A percentile compares a stretch with the other conserved stretches of the same genome.
phyloP scores from a whole-genome alignment of 2,329 filamentous ascomycete genomes.

The Huntiella abstrusa region DNA sequence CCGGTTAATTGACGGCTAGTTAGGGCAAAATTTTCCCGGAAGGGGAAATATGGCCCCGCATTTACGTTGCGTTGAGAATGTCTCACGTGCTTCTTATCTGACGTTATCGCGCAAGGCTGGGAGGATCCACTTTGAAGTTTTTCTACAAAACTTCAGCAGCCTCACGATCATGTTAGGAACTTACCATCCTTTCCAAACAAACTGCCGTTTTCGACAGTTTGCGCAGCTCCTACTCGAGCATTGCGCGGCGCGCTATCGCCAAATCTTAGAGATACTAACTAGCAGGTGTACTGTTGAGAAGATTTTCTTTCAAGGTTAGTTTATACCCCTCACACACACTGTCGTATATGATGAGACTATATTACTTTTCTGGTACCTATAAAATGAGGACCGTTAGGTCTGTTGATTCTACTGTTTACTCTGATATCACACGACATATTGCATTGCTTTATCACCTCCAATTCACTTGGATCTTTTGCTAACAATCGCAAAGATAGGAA shows the following conservation, averaged over 20 bases:
- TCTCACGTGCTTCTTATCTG: neutral
- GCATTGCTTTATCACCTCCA: neutral
- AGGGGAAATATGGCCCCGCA: neutral
- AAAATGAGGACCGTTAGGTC: slow-evolving; percentile 46
- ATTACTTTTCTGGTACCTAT: slow-evolving; percentile 82
- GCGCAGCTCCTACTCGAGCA: too few relatives aligned
- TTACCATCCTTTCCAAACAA: slow-evolving; percentile 1
- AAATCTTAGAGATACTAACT: too few relatives aligned
- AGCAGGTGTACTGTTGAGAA: neutral
- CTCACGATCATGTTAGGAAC: neutral
- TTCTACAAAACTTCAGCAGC: slow-evolving; percentile 7
- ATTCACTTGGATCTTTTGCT: neutral
- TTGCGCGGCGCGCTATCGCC: too few relatives aligned
- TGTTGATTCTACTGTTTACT: slow-evolving; percentile 12
- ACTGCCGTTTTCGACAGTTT: neutral
- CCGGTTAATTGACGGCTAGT: slow-evolving; percentile 28
- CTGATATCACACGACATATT: slow-evolving; percentile 3
- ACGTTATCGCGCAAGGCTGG: neutral
- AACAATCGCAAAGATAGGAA: slow-evolving; percentile 1
- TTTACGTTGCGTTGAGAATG: neutral
- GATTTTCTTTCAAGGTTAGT: slow-evolving; percentile 5
- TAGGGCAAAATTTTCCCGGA: neutral
- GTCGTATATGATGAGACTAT: slow-evolving; percentile 49
- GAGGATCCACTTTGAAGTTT: slow-evolving; percentile 3
- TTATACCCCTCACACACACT: neutral